Evolutionary conservation across 495 filamentous ascomycete genomes (phyloP), one percentile per base, ranked within the genome.

Genomic region (Gamarada debralockiae): DNA sequence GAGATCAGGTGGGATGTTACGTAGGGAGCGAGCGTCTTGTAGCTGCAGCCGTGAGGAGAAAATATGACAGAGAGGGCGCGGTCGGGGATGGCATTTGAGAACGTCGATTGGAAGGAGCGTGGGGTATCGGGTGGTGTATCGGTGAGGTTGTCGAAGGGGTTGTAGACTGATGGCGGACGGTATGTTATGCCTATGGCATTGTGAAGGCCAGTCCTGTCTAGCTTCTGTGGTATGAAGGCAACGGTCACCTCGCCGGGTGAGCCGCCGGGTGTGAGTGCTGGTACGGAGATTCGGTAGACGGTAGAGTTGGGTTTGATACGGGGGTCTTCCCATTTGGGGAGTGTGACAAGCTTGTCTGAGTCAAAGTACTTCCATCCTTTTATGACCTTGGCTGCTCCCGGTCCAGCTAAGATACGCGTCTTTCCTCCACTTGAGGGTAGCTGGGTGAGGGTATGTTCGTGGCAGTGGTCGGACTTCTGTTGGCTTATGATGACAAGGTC

Each of bases 141-240:
- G 18, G 48, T 45, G 22, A 24, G 27, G 9, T 14, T 40, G 1
- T 50, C 27, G 50, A 33, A n/a, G 31, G 39, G 52, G 33, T 37
- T 34, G 33, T 57, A 48, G 41, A 57, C 56, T 13, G 54, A 61
- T 10, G 81, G 82, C 20, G 84, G 73, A 20, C 76, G 73, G 60
- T 89, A 89, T 1, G 84, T 89, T 23, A 89, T 86, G 29, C 82
- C 83, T 40, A 89, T 73, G 4, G 84, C 86, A 9, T 75, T 77
- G 59, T 88, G 84, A 1, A 87, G 57, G 18, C 79, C 76, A 0
- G 76, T 74, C 3, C 86, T 44, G 60, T 89, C 84, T 38, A 72
- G 59, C 60, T 77, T 80, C 31, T 83, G 77, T 2, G 80, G 71
- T 24, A 90, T 74, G 57, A 78, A 82, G 4, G 83, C 74, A 9